These are phyloP conservation scores for Cladosporium sp. DNA, from an alignment of 2,329 filamentous ascomycete species.

Conservation along the genomic window DNA sequence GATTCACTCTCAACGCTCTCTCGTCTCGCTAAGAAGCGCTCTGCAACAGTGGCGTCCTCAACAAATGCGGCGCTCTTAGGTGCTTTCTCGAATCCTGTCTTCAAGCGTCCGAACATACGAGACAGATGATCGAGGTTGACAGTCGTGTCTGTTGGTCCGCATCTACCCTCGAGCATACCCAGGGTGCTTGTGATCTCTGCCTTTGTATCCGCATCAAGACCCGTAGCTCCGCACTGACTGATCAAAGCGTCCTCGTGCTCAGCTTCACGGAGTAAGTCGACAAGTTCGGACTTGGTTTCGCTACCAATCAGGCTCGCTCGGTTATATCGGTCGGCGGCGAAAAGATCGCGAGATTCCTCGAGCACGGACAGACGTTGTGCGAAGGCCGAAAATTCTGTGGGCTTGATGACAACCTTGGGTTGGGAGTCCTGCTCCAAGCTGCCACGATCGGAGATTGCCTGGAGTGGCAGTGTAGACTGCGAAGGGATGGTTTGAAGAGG, in stretches of 20 bases:
- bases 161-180: conserved; percentile 31
- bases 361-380: conserved; percentile 24
- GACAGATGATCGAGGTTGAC: conserved; percentile 26
- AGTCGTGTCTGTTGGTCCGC: conserved; percentile 20
- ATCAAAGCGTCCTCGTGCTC: conserved; percentile 23
- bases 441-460: neutral
- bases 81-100: conserved; percentile 24
- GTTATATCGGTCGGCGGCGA: neutral
- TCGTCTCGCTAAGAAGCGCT: conserved; percentile 23
- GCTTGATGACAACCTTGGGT: conserved; percentile 17
- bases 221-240: conserved; percentile 17
- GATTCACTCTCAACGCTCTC: neutral
- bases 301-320: conserved; percentile 13
- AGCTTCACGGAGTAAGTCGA: conserved; percentile 26
- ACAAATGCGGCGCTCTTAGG: conserved; percentile 21
- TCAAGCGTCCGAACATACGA: conserved; percentile 27
- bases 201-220: conserved; percentile 23
- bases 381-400: conserved; percentile 21
- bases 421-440: neutral
- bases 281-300: conserved; percentile 22
- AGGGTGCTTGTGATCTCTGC: conserved; percentile 27
- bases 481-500: conserved; percentile 34
- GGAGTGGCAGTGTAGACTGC: conserved; percentile 26
- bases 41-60: conserved; percentile 24
- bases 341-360: conserved; percentile 15